Evolutionary conservation across 2,329 filamentous ascomycete genomes (phyloP).

Genomic region (Monosporascus sp.): DNA sequence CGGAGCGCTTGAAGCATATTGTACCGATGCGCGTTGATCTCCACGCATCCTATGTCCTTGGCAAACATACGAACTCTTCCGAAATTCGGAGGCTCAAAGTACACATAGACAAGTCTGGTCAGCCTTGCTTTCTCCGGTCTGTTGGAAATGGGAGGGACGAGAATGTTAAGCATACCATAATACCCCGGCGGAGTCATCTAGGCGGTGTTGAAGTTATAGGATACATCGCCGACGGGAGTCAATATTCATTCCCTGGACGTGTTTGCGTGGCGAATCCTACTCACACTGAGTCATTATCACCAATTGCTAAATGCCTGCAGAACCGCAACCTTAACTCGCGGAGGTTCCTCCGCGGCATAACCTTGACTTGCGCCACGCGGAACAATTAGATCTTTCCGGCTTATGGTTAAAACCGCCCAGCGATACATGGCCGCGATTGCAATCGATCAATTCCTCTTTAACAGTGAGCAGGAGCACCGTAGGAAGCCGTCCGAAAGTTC

Average conservation of each 20-base stretch:
- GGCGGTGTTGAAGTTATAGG: slow-evolving; percentile 3
- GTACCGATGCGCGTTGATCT: slow-evolving; percentile 18
- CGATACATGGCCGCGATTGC: not conserved
- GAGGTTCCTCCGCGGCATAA: not conserved
- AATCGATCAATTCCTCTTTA: not conserved
- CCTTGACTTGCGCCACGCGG: not conserved
- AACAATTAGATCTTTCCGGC: not conserved
- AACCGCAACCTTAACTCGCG: not conserved
- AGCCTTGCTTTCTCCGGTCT: slow-evolving; percentile 17
- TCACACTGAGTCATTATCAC: too few species aligned
- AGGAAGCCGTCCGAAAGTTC: too few species aligned
- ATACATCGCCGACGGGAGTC: not conserved
- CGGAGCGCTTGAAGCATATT: slow-evolving; percentile 47
- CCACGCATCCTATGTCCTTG: slow-evolving; percentile 23
- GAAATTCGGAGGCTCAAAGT: slow-evolving; percentile 23
- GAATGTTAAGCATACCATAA: slow-evolving; percentile 15
- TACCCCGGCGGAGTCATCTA: slow-evolving; percentile 6
- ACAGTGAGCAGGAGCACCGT: too few species aligned
- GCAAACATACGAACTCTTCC: slow-evolving; percentile 19
- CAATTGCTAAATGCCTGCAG: not conserved
- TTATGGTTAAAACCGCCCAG: slow-evolving; percentile 3
- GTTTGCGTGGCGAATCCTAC: not conserved
- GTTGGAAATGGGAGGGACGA: slow-evolving; percentile 13
- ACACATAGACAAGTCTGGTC: slow-evolving; percentile 14
- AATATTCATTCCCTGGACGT: not conserved